Evolutionary conservation across 176 grass and related monocot species (phyloP), one percentile per base, ranked within the genome.

Genomic region (Oropetium thomaeum): DNA sequence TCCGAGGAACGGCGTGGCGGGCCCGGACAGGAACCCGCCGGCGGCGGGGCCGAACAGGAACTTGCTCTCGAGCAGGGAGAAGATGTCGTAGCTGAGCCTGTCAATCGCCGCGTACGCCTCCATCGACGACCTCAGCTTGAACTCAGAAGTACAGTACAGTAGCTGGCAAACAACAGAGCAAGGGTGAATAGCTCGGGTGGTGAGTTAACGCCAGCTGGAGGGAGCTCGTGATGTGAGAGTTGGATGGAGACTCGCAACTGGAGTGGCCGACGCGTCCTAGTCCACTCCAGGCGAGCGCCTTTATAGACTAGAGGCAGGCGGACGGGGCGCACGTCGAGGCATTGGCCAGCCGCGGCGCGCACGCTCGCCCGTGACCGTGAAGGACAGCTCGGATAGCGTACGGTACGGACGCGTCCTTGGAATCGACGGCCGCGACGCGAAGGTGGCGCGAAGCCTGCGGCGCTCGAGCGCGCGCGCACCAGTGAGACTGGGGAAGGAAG

Each of bases 41-140:
- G 47, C n/a, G n/a, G n/a, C 70, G 2, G 61, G 58, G 47, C 87
- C 87, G 58, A 93, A 89, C 4, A 93, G 49, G 84, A 93, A 89
- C 51, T 51, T 51, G 48, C 6, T 51, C 48, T 51, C 48, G 5
- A 51, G 48, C 5, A 51, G 48, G 19, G 48, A 51, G 48, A 51
- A 51, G 19, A n/a, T n/a, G 48, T 8, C 48, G 48, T 51, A 51
- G 48, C 19, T 51, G 48, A 51, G 48, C 48, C n/a, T 51, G 19
- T 51, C 48, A 17, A 51, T 51, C 1, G 19, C 48, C 19, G 48
- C 5, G 48, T 51, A n/a, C 48, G 48, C 48, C 7, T 51, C 48
- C 48, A 51, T 51, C 19, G 48, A 51, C 52, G 2, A 3, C 19
- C 4, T 45, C 27, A 2, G 1, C 53, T 57, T 27, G 23, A 1